A percentile compares a stretch with the other conserved stretches of the same genome.
phyloP scores from a whole-genome alignment of 305 asterid genomes.

The Salvia sclarea region DNA sequence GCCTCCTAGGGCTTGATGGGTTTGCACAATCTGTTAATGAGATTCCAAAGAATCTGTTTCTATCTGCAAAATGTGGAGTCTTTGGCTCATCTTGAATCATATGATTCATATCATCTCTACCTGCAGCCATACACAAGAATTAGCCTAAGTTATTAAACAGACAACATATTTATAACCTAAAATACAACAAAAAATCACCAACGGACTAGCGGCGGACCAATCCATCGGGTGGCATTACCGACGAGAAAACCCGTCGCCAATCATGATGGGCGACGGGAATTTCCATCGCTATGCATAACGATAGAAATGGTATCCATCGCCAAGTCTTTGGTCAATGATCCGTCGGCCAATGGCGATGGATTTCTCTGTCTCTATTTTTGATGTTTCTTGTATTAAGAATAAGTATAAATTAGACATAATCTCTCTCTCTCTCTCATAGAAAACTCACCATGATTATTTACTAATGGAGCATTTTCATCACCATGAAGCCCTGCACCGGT shows the following conservation, averaged over 20 bases:
- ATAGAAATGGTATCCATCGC: too few relatives aligned
- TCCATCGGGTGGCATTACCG: too few relatives aligned
- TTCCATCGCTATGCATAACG: too few relatives aligned
- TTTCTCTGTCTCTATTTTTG: too few relatives aligned
- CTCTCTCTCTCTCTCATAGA: neutral
- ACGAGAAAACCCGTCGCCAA: too few relatives aligned
- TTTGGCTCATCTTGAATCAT: constrained; percentile 45
- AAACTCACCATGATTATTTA: constrained; percentile 36
- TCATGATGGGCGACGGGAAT: too few relatives aligned
- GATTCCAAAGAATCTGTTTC: constrained; percentile 70
- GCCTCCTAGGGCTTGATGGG: constrained; percentile 64
- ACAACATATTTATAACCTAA: too few relatives aligned
- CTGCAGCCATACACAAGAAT: neutral
- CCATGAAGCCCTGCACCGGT: constrained; percentile 48
- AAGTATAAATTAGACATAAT: neutral
- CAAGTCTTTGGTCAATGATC: too few relatives aligned
- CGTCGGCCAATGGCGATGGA: too few relatives aligned
- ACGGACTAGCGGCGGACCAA: too few relatives aligned
- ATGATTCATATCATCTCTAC: constrained; percentile 47
- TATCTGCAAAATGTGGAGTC: constrained; percentile 56
- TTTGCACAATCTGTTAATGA: constrained; percentile 58
- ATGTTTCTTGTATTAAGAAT: neutral
- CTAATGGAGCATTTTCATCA: constrained; percentile 44
- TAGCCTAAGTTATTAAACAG: too few relatives aligned
- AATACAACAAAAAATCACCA: too few relatives aligned